Evolutionary conservation across 768 basidiomycete species (phyloP), one percentile per base, ranked within the genome.

Genomic region (Mycena capillaripes): DNA sequence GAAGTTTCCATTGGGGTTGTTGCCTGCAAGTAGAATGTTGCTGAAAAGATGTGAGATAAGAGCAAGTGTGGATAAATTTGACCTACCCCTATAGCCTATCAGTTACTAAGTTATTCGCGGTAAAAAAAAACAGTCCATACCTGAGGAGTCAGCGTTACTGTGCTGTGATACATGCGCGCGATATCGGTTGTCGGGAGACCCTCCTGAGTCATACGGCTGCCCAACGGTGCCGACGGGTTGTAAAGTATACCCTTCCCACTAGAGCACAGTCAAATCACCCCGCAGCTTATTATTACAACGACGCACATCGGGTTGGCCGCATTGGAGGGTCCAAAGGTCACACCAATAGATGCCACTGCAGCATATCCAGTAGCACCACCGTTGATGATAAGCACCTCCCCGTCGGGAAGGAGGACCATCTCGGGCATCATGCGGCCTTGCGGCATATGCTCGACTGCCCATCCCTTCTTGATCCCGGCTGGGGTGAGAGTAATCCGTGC

Each of bases 371-470:
- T 84, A 42, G 75, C 73, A 6, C 83, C 89, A 52, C 90, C 90
- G 77, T 91, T 91, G 34, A 85, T 79, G 16, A 86, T 83, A 59
- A 89, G 82, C 16, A 90, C 71, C 69, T 84, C 83, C 10, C 88
- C 89, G 70, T 88, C 87, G 1, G 90, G 90, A 3, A 91, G 82
- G 53, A 86, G 73, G 75, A 91, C 86, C 74, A 90, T 82, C 74
- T 88, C 87, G 14, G 89, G 89, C 90, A 91, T 91, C 19, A 86
- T 84, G 50, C 90, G 83, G 9, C 86, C 87, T 50, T 86, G 83
- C 3, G 86, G 87, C 69, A 91, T 81, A 30, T 83, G 71, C 70
- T 90, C 89, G 55, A 88, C 86, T 29, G 84, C 34, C 76, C 83
- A 81, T 84, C 90, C 58, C 79, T 77, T 32, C 76, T 76, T 50